Conservation (phyloP, 768 basidiomycete species). For the Mycena capillaripes region DNA sequence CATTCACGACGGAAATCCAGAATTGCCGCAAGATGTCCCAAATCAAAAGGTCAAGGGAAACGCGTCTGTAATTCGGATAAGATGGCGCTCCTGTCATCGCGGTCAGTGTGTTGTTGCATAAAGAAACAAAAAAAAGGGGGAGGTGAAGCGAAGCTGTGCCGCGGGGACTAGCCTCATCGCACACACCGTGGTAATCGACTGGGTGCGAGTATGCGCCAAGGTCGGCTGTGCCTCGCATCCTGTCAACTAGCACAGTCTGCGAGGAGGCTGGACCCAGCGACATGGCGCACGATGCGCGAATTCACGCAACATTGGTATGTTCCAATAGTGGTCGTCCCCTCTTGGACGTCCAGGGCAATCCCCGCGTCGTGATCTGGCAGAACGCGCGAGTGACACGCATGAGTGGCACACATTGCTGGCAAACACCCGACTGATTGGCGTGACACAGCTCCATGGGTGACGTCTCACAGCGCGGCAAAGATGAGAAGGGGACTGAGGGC, state of each 20-base stretch:
- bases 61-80: background rate
- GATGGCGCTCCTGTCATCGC: background rate
- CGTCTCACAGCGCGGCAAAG: conserved; percentile 1
- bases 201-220: conserved; percentile 6
- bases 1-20: too few species aligned
- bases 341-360: background rate
- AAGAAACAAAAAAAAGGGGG: background rate
- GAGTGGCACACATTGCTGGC: background rate
- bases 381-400: background rate
- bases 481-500: conserved; percentile 9
- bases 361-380: background rate
- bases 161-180: conserved; percentile 8
- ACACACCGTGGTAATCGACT: conserved; percentile 6
- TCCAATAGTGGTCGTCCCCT: background rate
- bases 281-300: background rate
- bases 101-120: background rate
- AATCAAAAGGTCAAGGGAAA: background rate
- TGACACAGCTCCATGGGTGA: conserved; percentile 6
- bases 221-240: too few species aligned
- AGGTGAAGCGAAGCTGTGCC: background rate
- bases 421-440: conserved; percentile 8
- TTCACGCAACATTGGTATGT: conserved; percentile 4
- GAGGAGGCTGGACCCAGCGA: conserved; percentile 6
- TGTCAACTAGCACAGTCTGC: conserved; percentile 4
- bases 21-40: too few species aligned